phyloP scores from a whole-genome alignment of 192 early-diverging fungal species.

The Diversispora eburnea region DNA sequence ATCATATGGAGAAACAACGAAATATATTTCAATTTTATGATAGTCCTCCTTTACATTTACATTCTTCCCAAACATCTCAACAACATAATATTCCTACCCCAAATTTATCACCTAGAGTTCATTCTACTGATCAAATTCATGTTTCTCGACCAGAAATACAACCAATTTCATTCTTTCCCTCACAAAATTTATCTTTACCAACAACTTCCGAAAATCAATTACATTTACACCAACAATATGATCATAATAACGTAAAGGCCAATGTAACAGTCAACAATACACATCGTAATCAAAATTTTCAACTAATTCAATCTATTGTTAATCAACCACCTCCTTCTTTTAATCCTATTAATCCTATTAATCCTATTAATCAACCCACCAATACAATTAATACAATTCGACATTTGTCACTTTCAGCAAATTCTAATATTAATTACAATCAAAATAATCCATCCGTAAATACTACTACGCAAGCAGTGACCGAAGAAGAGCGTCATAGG shows the following conservation, averaged over 20 bases:
- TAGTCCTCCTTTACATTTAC: not conserved
- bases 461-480: constrained; percentile 28
- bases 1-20: no score
- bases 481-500: constrained; percentile 69
- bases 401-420: not conserved
- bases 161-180: not conserved
- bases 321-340: no score
- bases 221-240: not conserved
- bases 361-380: not conserved
- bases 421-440: not conserved
- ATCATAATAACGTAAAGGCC: no score
- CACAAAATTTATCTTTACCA: not conserved
- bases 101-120: not conserved
- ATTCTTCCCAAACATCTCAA: not conserved
- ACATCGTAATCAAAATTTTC: no score
- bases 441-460: not conserved
- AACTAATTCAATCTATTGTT: no score
- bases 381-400: not conserved
- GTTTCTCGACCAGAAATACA: not conserved
- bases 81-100: not conserved
- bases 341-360: no score
- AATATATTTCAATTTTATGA: not conserved
- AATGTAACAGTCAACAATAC: no score
- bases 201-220: not conserved
- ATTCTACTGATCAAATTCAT: not conserved